Evolutionary conservation across 2,329 filamentous ascomycete species (phyloP).

Genomic region (Pleurostoma richardsiae): DNA sequence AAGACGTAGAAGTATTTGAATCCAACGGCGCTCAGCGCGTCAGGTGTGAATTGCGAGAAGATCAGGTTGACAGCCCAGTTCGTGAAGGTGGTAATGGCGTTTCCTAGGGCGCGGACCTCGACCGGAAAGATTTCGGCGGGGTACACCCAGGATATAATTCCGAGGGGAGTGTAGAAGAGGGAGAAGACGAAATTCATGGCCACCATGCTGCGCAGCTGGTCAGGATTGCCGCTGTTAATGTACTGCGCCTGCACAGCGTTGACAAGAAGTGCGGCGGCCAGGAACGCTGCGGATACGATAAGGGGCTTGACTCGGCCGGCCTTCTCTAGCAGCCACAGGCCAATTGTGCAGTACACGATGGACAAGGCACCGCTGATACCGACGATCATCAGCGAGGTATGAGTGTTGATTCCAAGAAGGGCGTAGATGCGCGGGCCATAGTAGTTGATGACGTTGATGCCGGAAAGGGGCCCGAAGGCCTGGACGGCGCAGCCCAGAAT

Average conservation of each 20-base stretch:
- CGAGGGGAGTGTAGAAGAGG: constrained; percentile 20
- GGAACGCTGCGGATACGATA: constrained; percentile 29
- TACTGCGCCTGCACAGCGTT: constrained; percentile 20
- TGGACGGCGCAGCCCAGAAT: constrained; percentile 42
- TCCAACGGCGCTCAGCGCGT: constrained; percentile 31
- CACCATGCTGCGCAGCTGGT: constrained; percentile 21
- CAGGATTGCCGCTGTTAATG: constrained; percentile 14
- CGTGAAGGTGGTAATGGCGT: constrained; percentile 20
- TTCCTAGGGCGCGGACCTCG: constrained; percentile 21
- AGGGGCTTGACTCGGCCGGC: constrained; percentile 43
- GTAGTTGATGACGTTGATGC: constrained; percentile 39
- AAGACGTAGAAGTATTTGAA: constrained; percentile 53
- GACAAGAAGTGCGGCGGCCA: constrained; percentile 18
- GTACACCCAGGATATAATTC: constrained; percentile 37
- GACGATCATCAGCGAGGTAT: constrained; percentile 42
- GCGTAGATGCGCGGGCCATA: constrained; percentile 27
- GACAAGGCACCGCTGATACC: constrained; percentile 44
- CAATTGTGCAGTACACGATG: constrained; percentile 40
- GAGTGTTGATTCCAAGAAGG: constrained; percentile 34
- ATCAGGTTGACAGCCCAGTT: constrained; percentile 31
- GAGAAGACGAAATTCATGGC: constrained; percentile 19
- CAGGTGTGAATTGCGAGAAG: constrained; percentile 43
- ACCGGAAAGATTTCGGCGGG: constrained; percentile 33
- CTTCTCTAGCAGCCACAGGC: constrained; percentile 37
- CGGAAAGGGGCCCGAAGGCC: constrained; percentile 40